Conservation (phyloP, 495 filamentous ascomycete genomes). For the Cudoniella acicularis region DNA sequence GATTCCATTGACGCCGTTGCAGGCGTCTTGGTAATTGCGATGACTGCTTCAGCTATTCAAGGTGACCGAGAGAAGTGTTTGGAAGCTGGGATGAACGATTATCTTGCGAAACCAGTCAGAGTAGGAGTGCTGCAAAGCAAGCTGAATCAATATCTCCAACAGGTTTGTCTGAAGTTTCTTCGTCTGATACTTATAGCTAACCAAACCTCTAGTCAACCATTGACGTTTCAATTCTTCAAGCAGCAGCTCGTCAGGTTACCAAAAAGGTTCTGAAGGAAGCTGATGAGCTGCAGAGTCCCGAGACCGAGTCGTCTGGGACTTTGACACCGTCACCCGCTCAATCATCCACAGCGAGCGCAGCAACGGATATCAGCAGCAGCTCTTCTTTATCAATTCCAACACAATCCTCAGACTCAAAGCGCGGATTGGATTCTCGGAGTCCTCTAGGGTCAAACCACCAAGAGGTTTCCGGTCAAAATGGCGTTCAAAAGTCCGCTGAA, state of each 20-base stretch:
- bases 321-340: neutral
- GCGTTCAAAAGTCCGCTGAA: too few relatives aligned
- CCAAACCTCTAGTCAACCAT: conserved; percentile 10
- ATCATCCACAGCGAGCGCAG: neutral
- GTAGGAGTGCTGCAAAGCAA: conserved; percentile 69
- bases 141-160: conserved; percentile 48
- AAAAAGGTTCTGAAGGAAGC: conserved; percentile 13
- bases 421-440: neutral
- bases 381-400: neutral
- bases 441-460: neutral
- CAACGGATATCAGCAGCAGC: neutral
- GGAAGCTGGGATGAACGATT: conserved; percentile 93
- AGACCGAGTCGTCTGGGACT: conserved; percentile 2
- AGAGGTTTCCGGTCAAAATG: neutral
- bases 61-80: conserved; percentile 90
- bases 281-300: conserved; percentile 7
- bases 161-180: conserved; percentile 10
- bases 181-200: neutral
- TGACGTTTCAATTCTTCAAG: conserved; percentile 15
- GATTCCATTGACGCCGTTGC: conserved; percentile 71
- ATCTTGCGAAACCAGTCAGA: conserved; percentile 86
- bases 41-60: conserved; percentile 90
- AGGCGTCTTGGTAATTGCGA: conserved; percentile 80
- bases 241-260: conserved; percentile 11
- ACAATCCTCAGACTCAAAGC: neutral